Base-by-base conservation (phyloP, 768 basidiomycete species). In the Lactarius deliciosus region DNA sequence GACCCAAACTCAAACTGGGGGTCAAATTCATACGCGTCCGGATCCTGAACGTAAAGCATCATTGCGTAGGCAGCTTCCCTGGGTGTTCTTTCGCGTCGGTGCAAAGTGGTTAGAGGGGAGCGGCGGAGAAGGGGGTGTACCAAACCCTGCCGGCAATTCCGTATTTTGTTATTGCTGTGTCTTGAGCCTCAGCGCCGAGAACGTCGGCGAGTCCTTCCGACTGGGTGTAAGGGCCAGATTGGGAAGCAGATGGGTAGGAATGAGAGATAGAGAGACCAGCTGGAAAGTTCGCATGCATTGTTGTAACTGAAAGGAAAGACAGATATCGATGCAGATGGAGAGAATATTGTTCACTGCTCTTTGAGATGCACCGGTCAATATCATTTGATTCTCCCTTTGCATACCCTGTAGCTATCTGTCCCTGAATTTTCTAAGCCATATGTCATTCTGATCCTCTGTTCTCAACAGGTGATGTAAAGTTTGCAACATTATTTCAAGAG, bases 61-160 rank as follows among this genome's bases (percentile, higher is more conserved):
- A 92, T 75, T 7, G 81, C 76, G 73, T 88, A 86, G 4, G 90
- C 85, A 30, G 90, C 88, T 77, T 93, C 91, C 92, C 90, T 92
- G 73, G 61, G 55, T 13, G 30, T 22, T 43, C 34, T 11, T 47
- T 38, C 50, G 36, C 28, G 58, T 64, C 61, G 64, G 54, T 71
- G 71, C 55, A 75, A 81, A 2, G 86, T 87, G 61, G 90, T 73
- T 55, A 73, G 70, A 25, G 70, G n/a, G 64, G 50, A 71, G 34
- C 15, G 63, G 36, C n/a, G 66, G 57, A 34, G 57, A 50, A 15
- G 61, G 63, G 55, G 70, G 68, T 36, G 70, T 74, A 91, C 93
- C 92, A 94, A 57, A 95, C 86, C 76, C 90, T 81, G 38, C 92
- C 91, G 9, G 92, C 93, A 64, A 95, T 94, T 5, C 92, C 92